These are phyloP conservation scores for Neurospora hispaniola DNA, from an alignment of 495 filamentous ascomycete species.

Conservation along the genomic window DNA sequence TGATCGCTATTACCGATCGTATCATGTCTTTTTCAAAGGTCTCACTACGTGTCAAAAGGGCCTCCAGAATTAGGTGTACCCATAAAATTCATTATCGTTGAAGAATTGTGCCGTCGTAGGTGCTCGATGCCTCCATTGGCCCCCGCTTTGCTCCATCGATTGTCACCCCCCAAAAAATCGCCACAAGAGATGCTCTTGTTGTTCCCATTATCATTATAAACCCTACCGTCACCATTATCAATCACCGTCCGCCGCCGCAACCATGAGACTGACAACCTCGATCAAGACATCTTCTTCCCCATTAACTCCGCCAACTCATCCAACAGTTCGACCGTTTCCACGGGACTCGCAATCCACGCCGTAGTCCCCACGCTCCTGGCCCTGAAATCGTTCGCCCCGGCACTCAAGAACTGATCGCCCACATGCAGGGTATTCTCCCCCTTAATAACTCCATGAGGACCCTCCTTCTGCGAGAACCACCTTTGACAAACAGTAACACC, in stretches of 20 bases:
- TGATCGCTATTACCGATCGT: not conserved
- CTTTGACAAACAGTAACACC: constrained; percentile 84
- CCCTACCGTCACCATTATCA: not conserved
- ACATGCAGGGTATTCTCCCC: constrained; percentile 64
- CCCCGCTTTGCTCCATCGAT: not conserved
- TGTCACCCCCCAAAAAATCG: not conserved
- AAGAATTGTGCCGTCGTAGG: not conserved
- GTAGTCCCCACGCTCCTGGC: constrained; percentile 55
- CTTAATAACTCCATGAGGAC: constrained; percentile 22
- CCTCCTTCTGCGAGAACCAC: constrained; percentile 66
- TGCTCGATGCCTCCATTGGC: not conserved
- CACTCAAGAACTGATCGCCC: constrained; percentile 91
- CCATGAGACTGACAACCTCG: not conserved
- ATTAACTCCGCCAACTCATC: constrained; percentile 63
- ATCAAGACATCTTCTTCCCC: constrained; percentile 34
- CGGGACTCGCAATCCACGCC: constrained; percentile 85
- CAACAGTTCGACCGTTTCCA: constrained; percentile 77
- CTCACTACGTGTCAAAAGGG: not conserved
- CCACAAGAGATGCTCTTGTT: not conserved
- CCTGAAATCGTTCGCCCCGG: constrained; percentile 96
- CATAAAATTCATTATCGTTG: not conserved
- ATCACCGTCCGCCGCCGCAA: not conserved
- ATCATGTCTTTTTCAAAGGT: not conserved
- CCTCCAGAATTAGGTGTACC: not conserved
- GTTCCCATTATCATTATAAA: not conserved